These are phyloP conservation scores for Penicillium sclerotigenum DNA, from an alignment of 2,329 filamentous ascomycete species.

Conservation along the genomic window DNA sequence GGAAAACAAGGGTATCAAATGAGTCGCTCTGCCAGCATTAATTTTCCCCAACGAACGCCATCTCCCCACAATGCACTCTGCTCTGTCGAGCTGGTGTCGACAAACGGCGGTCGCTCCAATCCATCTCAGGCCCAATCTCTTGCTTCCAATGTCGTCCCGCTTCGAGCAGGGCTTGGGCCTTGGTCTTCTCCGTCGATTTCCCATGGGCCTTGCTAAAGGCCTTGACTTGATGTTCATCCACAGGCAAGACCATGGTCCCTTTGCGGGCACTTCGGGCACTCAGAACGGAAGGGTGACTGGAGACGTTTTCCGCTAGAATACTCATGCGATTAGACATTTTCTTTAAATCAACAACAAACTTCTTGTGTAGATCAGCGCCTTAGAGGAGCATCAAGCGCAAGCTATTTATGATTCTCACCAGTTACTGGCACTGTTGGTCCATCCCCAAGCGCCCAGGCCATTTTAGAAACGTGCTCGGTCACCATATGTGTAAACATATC, in stretches of 20 bases:
- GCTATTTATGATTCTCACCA: conserved; percentile 49
- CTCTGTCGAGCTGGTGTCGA: conserved; percentile 51
- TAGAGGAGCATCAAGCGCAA: background rate
- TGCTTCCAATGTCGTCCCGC: conserved; percentile 51
- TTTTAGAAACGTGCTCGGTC: conserved; percentile 49
- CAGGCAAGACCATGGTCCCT: conserved; percentile 38
- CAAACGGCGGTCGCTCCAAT: conserved; percentile 52
- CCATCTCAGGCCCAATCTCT: conserved; percentile 53
- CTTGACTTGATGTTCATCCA: conserved; percentile 34
- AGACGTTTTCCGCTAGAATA: conserved; percentile 9
- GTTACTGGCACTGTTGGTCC: conserved; percentile 54
- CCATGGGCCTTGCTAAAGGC: conserved; percentile 45
- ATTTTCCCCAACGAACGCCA: conserved; percentile 38
- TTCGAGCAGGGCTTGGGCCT: conserved; percentile 45
- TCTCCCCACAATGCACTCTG: conserved; percentile 52
- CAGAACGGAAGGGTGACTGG: background rate
- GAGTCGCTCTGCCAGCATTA: conserved; percentile 11
- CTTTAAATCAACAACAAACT: conserved; percentile 4
- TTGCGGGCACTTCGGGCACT: conserved; percentile 13
- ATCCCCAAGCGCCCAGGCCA: conserved; percentile 60
- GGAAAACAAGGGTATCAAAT: background rate
- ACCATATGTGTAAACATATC: conserved; percentile 54
- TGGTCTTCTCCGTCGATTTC: conserved; percentile 43
- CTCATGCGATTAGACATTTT: conserved; percentile 14
- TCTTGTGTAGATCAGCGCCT: conserved; percentile 23